Conservation (phyloP, 805 yeast genomes). For the Grigorovia jiainica region DNA sequence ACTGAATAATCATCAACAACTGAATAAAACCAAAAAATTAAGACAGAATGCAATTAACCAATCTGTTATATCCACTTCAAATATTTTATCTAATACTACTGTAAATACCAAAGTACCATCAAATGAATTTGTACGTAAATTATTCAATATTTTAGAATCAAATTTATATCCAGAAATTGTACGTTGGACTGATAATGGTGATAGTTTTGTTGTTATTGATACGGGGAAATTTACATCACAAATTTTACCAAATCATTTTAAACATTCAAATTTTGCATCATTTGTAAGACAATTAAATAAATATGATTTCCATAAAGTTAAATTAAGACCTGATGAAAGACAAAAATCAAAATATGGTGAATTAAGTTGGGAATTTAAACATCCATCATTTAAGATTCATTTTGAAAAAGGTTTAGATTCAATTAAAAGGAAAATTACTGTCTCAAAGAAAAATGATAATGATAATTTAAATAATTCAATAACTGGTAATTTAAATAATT, state of each 20-base stretch:
- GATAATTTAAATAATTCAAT: conserved; percentile 15
- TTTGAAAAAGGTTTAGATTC: conserved; percentile 74
- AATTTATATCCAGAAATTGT: conserved; percentile 68
- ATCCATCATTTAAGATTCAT: conserved; percentile 74
- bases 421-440: conserved; percentile 75
- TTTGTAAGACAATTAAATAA: conserved; percentile 94
- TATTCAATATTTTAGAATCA: conserved; percentile 77
- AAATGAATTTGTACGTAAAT: conserved; percentile 71
- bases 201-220: conserved; percentile 79
- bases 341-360: conserved; percentile 52
- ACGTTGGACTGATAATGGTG: conserved; percentile 80
- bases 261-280: conserved; percentile 88
- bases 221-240: conserved; percentile 84
- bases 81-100: background rate
- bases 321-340: conserved; percentile 56
- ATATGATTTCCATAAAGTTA: conserved; percentile 95
- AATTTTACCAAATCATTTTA: conserved; percentile 85
- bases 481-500: conserved; percentile 19
- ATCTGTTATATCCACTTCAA: background rate
- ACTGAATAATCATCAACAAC: too few relatives aligned
- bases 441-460: conserved; percentile 36
- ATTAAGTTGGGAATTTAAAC: conserved; percentile 90
- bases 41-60: background rate
- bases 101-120: conserved; percentile 29
- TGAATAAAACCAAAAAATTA: background rate